phyloP scores from a whole-genome alignment of 2,329 filamentous ascomycete species.

The Metarhizium guizhouense region DNA sequence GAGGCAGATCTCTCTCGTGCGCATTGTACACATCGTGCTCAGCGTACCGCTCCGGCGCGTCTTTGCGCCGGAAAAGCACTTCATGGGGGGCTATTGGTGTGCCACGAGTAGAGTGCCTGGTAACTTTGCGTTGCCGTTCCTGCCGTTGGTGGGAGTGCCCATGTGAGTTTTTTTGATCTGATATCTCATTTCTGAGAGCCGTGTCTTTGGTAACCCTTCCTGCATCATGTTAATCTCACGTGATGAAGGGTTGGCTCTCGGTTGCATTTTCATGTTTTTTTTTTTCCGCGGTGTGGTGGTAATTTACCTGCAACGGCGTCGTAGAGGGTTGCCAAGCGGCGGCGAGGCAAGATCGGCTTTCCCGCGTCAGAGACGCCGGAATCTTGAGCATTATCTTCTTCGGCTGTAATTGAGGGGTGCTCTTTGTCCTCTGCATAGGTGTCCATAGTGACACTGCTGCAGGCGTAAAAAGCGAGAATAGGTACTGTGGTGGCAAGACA shows the following conservation, averaged over 20 bases:
- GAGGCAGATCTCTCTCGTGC: constrained; percentile 44
- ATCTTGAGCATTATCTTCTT: constrained; percentile 3
- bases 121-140: constrained; percentile 1
- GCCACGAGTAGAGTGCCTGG: constrained; percentile 18
- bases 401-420: constrained; percentile 3
- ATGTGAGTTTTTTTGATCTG: neutral
- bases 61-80: constrained; percentile 55
- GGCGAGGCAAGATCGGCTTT: constrained; percentile 2
- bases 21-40: constrained; percentile 66
- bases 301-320: constrained; percentile 60
- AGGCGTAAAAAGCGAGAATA: neutral
- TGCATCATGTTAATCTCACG: constrained; percentile 17
- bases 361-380: constrained; percentile 7
- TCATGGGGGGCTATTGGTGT: constrained; percentile 54
- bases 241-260: constrained; percentile 1
- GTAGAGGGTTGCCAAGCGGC: constrained; percentile 49
- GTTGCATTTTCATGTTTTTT: constrained; percentile 10
- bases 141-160: neutral
- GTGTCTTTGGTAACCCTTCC: constrained; percentile 20
- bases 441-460: neutral
- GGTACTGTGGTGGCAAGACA: neutral
- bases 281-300: neutral
- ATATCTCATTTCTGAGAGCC: constrained; percentile 12
- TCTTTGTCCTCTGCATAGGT: neutral
- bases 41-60: constrained; percentile 57